phyloP scores from a whole-genome alignment of 225 moss, liverwort and hornwort species.

The Pleurozium schreberi region DNA sequence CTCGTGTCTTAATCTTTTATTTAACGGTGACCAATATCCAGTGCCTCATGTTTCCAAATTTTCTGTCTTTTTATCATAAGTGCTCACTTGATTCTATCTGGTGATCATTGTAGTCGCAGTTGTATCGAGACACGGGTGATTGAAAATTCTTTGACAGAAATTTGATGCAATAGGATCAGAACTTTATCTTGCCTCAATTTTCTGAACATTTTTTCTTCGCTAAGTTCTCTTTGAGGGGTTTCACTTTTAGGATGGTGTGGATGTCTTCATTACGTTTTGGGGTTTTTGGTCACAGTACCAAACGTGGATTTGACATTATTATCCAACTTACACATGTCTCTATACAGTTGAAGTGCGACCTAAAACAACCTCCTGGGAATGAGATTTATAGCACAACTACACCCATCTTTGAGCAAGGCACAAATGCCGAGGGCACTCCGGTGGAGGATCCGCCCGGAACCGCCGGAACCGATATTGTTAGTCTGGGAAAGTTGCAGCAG shows the following conservation, averaged over 20 bases:
- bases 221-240: background rate
- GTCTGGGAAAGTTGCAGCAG: constrained; percentile 38
- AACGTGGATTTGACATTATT: background rate
- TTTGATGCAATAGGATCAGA: background rate
- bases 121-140: background rate
- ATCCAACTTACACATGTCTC: background rate
- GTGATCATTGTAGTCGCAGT: background rate
- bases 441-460: constrained; percentile 43
- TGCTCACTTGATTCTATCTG: background rate
- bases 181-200: background rate
- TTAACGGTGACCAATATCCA: background rate
- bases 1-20: background rate
- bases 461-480: constrained; percentile 21
- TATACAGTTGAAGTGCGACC: constrained; percentile 68
- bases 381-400: constrained; percentile 74
- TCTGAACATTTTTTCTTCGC: background rate
- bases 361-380: constrained; percentile 80
- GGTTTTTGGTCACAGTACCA: background rate
- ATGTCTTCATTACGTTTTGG: background rate
- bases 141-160: background rate
- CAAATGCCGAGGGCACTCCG: constrained; percentile 11
- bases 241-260: background rate
- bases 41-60: background rate
- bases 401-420: constrained; percentile 32
- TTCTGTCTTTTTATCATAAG: background rate